A percentile compares a stretch with the other conserved stretches of the same genome.
Conservation (phyloP, 345 rosid species). For the Brassica rapa region DNA sequence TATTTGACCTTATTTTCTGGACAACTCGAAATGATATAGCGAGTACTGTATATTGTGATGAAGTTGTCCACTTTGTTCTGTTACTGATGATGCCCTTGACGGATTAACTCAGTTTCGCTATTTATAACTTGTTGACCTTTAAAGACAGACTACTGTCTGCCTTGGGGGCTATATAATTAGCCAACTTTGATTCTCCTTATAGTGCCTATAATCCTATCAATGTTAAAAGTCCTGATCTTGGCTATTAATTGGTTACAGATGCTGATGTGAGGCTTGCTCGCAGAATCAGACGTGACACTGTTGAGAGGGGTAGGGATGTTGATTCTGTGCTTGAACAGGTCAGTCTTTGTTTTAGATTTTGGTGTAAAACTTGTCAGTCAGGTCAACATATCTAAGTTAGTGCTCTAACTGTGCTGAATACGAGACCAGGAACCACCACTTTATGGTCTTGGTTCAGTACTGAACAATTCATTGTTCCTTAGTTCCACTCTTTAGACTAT, state of each 20-base stretch:
- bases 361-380: background rate
- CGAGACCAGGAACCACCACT: background rate
- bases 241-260: constrained; percentile 59
- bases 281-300: constrained; percentile 94
- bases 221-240: constrained; percentile 26
- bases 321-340: constrained; percentile 99
- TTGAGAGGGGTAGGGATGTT: constrained; percentile 94
- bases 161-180: constrained; percentile 3
- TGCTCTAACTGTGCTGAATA: background rate
- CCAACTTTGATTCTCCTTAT: background rate
- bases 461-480: background rate
- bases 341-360: constrained; percentile 32
- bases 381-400: constrained; percentile 5
- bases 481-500: background rate
- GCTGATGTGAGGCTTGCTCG: constrained; percentile 99
- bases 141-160: background rate
- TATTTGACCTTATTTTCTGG: constrained; percentile 9
- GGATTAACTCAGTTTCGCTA: constrained; percentile 3
- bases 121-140: background rate
- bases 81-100: constrained; percentile 16
- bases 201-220: background rate
- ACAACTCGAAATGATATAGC: background rate
- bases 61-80: constrained; percentile 17
- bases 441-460: background rate
- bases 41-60: constrained; percentile 7